These are phyloP conservation scores for Pharus latifolius DNA, from an alignment of 176 grass and related monocot species.

Conservation along the genomic window DNA sequence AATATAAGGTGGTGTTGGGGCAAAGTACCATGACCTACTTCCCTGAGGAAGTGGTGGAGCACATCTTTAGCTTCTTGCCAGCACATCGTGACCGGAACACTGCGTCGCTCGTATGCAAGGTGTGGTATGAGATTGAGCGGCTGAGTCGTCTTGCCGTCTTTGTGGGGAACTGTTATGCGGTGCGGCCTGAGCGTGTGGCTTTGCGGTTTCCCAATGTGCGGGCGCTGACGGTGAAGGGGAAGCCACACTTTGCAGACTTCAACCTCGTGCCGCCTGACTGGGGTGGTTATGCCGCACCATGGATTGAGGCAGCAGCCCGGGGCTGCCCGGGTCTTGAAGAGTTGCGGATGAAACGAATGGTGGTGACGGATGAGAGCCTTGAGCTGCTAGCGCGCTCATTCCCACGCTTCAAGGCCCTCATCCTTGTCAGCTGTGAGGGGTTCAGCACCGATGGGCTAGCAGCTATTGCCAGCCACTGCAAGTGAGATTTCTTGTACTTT, in stretches of 20 bases:
- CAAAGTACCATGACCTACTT: conserved; percentile 64
- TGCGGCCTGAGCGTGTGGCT: conserved; percentile 28
- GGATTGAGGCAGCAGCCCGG: conserved; percentile 44
- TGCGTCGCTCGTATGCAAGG: conserved; percentile 65
- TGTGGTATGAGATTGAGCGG: conserved; percentile 64
- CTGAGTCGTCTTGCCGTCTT: conserved; percentile 51
- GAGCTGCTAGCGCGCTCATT: conserved; percentile 58
- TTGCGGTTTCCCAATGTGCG: conserved; percentile 39
- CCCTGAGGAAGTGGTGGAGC: conserved; percentile 79
- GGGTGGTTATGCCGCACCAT: conserved; percentile 47
- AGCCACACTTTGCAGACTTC: conserved; percentile 80
- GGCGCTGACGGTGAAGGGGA: conserved; percentile 59
- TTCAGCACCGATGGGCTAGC: conserved; percentile 77
- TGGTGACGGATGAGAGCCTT: conserved; percentile 57
- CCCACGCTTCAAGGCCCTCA: conserved; percentile 44
- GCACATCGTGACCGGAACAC: conserved; percentile 56
- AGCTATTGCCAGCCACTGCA: conserved; percentile 63
- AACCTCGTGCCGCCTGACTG: conserved; percentile 67
- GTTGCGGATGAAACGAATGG: conserved; percentile 79
- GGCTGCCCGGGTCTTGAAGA: conserved; percentile 48
- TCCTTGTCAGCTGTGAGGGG: conserved; percentile 67
- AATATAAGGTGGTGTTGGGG: conserved; percentile 10
- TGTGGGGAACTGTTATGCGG: conserved; percentile 68
- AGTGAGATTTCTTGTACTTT: conserved; percentile 17
- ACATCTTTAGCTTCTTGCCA: conserved; percentile 77